Percentiles rank a stretch among this genome's conserved stretches.
Conservation (phyloP, 2,329 filamentous ascomycete genomes). For the Trichophyton rubrum region DNA sequence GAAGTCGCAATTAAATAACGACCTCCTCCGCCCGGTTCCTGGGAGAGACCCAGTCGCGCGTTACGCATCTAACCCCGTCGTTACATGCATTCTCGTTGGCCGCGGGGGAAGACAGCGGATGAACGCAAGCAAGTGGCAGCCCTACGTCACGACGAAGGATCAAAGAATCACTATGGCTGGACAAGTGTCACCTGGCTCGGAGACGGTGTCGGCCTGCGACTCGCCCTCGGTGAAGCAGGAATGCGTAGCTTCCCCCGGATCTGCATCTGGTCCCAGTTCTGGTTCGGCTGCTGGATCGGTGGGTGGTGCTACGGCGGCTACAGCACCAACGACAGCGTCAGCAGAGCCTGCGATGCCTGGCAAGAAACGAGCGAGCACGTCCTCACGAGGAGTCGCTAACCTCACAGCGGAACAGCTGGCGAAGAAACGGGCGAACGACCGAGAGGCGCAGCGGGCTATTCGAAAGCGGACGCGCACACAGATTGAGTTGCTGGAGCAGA, state of each 20-base stretch:
- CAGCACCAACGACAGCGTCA: background rate
- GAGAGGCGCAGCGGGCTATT: conserved; percentile 75
- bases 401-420: conserved; percentile 78
- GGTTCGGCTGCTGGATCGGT: background rate
- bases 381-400: conserved; percentile 66
- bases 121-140: background rate
- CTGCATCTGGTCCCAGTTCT: background rate
- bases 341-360: conserved; percentile 4
- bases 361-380: conserved; percentile 15
- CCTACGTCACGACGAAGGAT: background rate
- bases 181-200: background rate
- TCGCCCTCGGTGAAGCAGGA: conserved; percentile 2
- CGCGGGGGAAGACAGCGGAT: background rate
- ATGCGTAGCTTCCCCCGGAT: background rate
- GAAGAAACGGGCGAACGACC: conserved; percentile 82
- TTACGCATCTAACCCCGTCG: background rate
- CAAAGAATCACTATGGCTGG: background rate
- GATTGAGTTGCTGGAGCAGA: conserved; percentile 60
- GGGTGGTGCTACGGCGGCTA: background rate
- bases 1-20: background rate
- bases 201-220: background rate
- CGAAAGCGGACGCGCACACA: conserved; percentile 68
- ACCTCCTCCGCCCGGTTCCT: background rate
- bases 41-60: background rate
- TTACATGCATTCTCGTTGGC: background rate